Evolutionary conservation across 1,284 basidiomycete genomes (phyloP).

Genomic region (Microstroma glucosiphilum): DNA sequence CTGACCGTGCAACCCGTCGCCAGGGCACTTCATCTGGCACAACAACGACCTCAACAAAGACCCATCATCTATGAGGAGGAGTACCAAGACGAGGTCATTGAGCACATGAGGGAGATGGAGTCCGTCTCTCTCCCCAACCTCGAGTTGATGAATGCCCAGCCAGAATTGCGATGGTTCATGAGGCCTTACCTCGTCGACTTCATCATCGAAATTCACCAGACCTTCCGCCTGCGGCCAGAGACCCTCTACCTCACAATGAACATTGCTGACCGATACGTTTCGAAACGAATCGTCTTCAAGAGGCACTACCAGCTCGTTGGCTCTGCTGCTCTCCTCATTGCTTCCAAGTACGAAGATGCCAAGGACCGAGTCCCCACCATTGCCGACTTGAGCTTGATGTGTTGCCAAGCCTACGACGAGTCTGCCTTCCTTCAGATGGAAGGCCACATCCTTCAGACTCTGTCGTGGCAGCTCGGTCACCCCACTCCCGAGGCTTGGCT

Average conservation of each 20-base stretch:
- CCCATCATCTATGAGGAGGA: slow-evolving; percentile 65
- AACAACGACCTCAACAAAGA: neutral
- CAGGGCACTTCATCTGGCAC: neutral
- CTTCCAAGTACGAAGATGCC: slow-evolving; percentile 97
- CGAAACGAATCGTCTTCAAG: slow-evolving; percentile 94
- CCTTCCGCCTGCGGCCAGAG: slow-evolving; percentile 79
- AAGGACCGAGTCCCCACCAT: slow-evolving; percentile 97
- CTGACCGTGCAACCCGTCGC: neutral
- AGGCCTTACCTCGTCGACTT: slow-evolving; percentile 98
- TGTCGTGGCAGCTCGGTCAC: slow-evolving; percentile 93
- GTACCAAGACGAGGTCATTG: slow-evolving; percentile 83
- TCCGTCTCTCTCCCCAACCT: slow-evolving; percentile 79
- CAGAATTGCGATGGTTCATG: slow-evolving; percentile 81
- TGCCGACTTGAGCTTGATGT: slow-evolving; percentile 86
- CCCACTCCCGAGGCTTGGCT: slow-evolving; percentile 98
- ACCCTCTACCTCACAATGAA: slow-evolving; percentile 97
- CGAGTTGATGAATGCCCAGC: slow-evolving; percentile 96
- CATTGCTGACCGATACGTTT: slow-evolving; percentile 98
- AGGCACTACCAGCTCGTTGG: slow-evolving; percentile 99
- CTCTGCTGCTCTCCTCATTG: slow-evolving; percentile 96
- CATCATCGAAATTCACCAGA: slow-evolving; percentile 96
- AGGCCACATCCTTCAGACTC: slow-evolving; percentile 88
- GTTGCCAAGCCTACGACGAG: slow-evolving; percentile 89
- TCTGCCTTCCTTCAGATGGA: slow-evolving; percentile 73
- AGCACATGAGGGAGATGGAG: slow-evolving; percentile 97